A percentile compares a stretch with the other conserved stretches of the same genome.
These are phyloP conservation scores for Claviceps pusilla DNA, from an alignment of 2,329 filamentous ascomycete genomes.

Conservation along the genomic window DNA sequence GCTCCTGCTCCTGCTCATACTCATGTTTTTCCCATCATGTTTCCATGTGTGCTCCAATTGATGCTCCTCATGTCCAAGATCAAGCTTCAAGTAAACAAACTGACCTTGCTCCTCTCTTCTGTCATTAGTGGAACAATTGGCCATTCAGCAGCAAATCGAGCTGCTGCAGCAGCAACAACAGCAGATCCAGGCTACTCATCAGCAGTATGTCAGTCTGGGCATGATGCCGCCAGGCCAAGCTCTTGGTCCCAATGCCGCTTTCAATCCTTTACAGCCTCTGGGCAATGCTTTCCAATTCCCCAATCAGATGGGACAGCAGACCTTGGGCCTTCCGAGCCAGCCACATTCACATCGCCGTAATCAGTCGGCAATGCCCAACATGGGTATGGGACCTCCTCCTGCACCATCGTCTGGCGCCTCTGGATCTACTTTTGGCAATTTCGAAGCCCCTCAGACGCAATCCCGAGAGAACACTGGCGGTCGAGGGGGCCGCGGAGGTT, in stretches of 20 bases:
- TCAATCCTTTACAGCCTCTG: slow-evolving; percentile 70
- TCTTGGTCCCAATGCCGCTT: slow-evolving; percentile 53
- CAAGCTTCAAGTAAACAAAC: neutral
- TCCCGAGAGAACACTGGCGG: slow-evolving; percentile 26
- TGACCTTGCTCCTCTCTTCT: slow-evolving; percentile 4
- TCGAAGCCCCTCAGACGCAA: slow-evolving; percentile 40
- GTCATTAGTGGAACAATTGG: slow-evolving; percentile 77
- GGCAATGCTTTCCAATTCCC: slow-evolving; percentile 82
- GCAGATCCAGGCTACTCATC: slow-evolving; percentile 88
- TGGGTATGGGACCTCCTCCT: slow-evolving; percentile 75
- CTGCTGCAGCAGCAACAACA: slow-evolving; percentile 94
- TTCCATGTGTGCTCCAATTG: neutral
- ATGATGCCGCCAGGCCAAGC: slow-evolving; percentile 75
- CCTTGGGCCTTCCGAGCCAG: slow-evolving; percentile 63
- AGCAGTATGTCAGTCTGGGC: slow-evolving; percentile 96
- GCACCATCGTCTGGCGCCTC: slow-evolving; percentile 86
- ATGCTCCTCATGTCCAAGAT: neutral
- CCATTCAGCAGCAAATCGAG: slow-evolving; percentile 96
- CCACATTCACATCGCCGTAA: slow-evolving; percentile 86
- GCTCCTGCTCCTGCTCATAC: neutral
- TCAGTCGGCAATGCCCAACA: slow-evolving; percentile 87
- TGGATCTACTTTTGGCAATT: slow-evolving; percentile 64
- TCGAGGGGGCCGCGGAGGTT: slow-evolving; percentile 52
- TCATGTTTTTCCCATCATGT: neutral
- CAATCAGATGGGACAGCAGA: slow-evolving; percentile 58